A percentile compares a stretch with the other conserved stretches of the same genome.
Conservation (phyloP, 2,329 filamentous ascomycete species). For the Ophiostoma australiae region DNA sequence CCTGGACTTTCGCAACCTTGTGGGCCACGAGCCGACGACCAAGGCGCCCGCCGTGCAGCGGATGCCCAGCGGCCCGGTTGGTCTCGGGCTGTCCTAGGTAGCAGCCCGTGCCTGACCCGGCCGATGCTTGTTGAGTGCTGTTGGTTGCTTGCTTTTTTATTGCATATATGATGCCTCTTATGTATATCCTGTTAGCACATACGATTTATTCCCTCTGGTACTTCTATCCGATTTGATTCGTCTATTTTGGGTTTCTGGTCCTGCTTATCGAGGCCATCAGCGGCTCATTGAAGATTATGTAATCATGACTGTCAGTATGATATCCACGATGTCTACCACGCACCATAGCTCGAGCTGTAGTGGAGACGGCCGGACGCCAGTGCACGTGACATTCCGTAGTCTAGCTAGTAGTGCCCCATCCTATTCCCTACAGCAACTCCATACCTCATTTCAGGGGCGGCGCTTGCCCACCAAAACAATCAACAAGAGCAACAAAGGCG, state of each 20-base stretch:
- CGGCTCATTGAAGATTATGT: background rate
- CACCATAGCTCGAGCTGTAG: slow-evolving; percentile 8
- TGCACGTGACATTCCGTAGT: slow-evolving; percentile 4
- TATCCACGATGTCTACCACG: background rate
- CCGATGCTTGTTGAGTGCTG: background rate
- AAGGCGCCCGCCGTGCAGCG: slow-evolving; percentile 27
- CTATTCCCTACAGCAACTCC: slow-evolving; percentile 5
- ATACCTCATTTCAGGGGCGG: slow-evolving; percentile 13
- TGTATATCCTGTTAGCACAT: background rate
- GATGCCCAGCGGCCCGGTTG: slow-evolving; percentile 35
- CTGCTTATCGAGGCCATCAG: background rate
- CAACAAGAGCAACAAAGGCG: background rate
- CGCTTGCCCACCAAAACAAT: slow-evolving; percentile 12
- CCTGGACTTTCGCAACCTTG: slow-evolving; percentile 79
- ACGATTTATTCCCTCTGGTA: background rate
- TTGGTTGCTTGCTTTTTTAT: background rate
- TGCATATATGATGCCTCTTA: slow-evolving; percentile 2
- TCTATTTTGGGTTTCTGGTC: background rate
- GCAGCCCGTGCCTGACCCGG: background rate
- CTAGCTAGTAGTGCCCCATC: background rate
- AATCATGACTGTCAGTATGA: background rate
- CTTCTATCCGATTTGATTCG: background rate
- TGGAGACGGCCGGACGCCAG: background rate
- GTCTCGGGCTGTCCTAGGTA: slow-evolving; percentile 38
- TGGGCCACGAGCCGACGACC: slow-evolving; percentile 55